Conservation (phyloP, 1,284 basidiomycete species). For the Sporisorium sorghi region DNA sequence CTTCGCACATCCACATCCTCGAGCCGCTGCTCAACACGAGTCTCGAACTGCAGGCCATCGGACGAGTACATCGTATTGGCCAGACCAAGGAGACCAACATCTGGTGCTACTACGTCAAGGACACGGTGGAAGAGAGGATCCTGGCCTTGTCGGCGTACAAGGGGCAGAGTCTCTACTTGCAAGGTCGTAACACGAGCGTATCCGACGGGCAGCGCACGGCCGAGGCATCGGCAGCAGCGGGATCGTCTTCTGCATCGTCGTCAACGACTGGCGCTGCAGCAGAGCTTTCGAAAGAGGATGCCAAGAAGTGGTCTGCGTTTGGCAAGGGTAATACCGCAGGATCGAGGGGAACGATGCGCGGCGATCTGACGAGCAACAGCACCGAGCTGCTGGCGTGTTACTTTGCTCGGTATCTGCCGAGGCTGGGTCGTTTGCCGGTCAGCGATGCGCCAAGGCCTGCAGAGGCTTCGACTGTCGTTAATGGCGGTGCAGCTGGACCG, state of each 20-base stretch:
- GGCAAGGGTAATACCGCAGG: slow-evolving; percentile 26
- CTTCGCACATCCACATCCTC: slow-evolving; percentile 61
- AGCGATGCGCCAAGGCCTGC: background rate
- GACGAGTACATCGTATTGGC: slow-evolving; percentile 65
- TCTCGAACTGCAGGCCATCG: slow-evolving; percentile 64
- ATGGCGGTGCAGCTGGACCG: background rate
- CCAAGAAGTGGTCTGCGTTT: slow-evolving; percentile 32
- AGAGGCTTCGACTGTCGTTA: background rate
- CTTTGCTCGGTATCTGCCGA: slow-evolving; percentile 43
- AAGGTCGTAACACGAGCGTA: slow-evolving; percentile 33
- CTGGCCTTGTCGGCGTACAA: slow-evolving; percentile 50
- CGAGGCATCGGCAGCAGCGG: background rate
- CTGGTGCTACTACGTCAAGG: slow-evolving; percentile 60
- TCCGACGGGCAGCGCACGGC: slow-evolving; percentile 3
- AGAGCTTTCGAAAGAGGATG: slow-evolving; percentile 28
- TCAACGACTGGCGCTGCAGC: slow-evolving; percentile 20
- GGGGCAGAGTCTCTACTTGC: slow-evolving; percentile 56
- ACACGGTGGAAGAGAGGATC: slow-evolving; percentile 64
- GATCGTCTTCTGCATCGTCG: slow-evolving; percentile 8
- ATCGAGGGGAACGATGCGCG: slow-evolving; percentile 28
- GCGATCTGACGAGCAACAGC: slow-evolving; percentile 49
- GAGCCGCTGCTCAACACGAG: slow-evolving; percentile 65
- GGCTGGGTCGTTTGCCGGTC: slow-evolving; percentile 5
- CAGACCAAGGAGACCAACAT: slow-evolving; percentile 60
- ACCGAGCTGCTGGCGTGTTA: slow-evolving; percentile 57